Conservation (phyloP, 257 asterid genomes). For the Capsicum chinense region DNA sequence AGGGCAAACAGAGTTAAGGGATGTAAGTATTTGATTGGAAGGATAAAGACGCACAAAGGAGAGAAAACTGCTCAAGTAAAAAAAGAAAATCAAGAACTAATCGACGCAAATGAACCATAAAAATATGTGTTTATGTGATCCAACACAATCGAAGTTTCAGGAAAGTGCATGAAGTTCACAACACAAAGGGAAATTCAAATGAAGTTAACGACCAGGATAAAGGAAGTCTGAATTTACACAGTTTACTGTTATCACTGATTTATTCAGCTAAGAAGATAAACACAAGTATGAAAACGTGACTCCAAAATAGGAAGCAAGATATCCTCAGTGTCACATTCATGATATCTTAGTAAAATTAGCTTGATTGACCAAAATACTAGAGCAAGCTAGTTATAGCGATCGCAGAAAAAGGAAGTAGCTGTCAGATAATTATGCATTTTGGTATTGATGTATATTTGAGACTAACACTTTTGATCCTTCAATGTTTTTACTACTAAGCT, state of each 20-base stretch:
- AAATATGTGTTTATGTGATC: background rate
- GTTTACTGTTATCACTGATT: background rate
- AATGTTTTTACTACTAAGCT: background rate
- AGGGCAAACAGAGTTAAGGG: conserved; percentile 21
- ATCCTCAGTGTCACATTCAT: too few species aligned
- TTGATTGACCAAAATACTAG: too few species aligned
- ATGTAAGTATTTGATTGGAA: background rate
- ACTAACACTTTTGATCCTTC: background rate
- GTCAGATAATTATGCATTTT: background rate
- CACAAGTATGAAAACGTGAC: too few species aligned
- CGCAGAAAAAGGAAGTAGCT: too few species aligned
- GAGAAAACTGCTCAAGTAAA: background rate
- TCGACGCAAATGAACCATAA: background rate
- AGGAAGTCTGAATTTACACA: background rate
- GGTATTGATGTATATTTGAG: background rate
- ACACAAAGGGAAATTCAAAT: background rate
- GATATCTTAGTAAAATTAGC: too few species aligned
- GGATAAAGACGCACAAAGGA: background rate
- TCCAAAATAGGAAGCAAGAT: too few species aligned
- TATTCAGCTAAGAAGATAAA: background rate
- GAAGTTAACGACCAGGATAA: background rate
- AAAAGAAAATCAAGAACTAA: background rate
- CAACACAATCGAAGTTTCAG: background rate
- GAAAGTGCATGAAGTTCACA: background rate
- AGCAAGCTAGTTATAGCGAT: too few species aligned